These are phyloP conservation scores for Hyaloscypha bicolor DNA, from an alignment of 495 filamentous ascomycete genomes.

Conservation along the genomic window DNA sequence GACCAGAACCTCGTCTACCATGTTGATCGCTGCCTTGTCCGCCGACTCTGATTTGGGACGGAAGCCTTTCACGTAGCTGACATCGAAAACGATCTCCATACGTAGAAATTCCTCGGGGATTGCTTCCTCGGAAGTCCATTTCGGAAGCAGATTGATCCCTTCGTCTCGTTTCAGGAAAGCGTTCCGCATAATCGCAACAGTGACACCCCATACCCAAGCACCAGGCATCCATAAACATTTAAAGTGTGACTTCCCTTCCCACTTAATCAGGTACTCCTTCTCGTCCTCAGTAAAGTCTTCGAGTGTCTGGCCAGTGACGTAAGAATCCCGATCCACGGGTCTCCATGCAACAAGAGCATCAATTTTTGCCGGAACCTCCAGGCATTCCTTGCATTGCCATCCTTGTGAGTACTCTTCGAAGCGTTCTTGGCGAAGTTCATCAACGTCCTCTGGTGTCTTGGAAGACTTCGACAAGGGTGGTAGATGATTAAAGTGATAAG, in stretches of 20 bases:
- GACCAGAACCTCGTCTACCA: conserved; percentile 71
- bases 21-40: conserved; percentile 66
- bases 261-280: conserved; percentile 91
- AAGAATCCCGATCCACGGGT: conserved; percentile 55
- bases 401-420: conserved; percentile 62
- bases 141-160: conserved; percentile 56
- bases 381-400: conserved; percentile 80
- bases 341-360: conserved; percentile 85
- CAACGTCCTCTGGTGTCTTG: conserved; percentile 41
- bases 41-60: conserved; percentile 57
- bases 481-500: conserved; percentile 81
- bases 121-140: conserved; percentile 74
- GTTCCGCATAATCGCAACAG: conserved; percentile 60
- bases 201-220: conserved; percentile 85
- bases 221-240: conserved; percentile 84
- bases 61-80: conserved; percentile 59
- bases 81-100: conserved; percentile 85
- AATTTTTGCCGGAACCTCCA: conserved; percentile 51
- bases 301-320: conserved; percentile 46
- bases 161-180: conserved; percentile 74
- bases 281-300: conserved; percentile 62
- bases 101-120: conserved; percentile 82
- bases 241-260: conserved; percentile 76
- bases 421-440: conserved; percentile 47
- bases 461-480: conserved; percentile 45